phyloP scores from a whole-genome alignment of 208 protist species.

The Zelonia costaricensis region DNA sequence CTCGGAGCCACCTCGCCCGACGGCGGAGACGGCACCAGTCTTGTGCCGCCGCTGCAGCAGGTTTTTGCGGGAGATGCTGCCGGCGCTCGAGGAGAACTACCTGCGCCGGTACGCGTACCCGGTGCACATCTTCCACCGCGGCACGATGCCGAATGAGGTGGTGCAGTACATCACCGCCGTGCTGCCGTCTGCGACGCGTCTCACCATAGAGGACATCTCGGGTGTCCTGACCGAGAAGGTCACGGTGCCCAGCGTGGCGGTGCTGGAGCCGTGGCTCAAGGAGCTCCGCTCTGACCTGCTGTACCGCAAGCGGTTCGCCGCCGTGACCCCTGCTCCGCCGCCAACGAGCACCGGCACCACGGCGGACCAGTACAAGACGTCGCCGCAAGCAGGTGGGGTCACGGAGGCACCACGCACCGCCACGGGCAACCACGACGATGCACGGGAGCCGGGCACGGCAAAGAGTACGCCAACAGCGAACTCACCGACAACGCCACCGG shows the following conservation, averaged over 20 bases:
- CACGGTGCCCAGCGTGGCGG: slow-evolving; percentile 4
- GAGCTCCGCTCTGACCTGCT: slow-evolving; percentile 5
- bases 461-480: neutral
- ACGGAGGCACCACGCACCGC: too few relatives aligned
- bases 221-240: slow-evolving; percentile 9
- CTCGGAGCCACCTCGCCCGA: neutral
- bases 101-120: slow-evolving; percentile 40
- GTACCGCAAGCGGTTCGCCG: slow-evolving; percentile 3
- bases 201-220: slow-evolving; percentile 44
- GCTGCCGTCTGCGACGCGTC: slow-evolving; percentile 16
- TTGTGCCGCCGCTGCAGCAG: slow-evolving; percentile 9
- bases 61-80: slow-evolving; percentile 33
- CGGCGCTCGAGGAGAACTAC: slow-evolving; percentile 32
- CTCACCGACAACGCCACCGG: neutral
- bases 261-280: slow-evolving; percentile 20
- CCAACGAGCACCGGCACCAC: neutral
- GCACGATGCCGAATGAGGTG: slow-evolving; percentile 18
- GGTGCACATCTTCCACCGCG: slow-evolving; percentile 54
- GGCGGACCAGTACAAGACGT: neutral
- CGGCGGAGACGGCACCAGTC: neutral
- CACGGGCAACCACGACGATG: neutral
- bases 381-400: too few relatives aligned
- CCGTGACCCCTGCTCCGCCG: neutral
- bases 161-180: slow-evolving; percentile 13
- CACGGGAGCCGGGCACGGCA: too few relatives aligned